phyloP scores from a whole-genome alignment of 1,139 yeast genomes.

The Pichia sorboxylosa region DNA sequence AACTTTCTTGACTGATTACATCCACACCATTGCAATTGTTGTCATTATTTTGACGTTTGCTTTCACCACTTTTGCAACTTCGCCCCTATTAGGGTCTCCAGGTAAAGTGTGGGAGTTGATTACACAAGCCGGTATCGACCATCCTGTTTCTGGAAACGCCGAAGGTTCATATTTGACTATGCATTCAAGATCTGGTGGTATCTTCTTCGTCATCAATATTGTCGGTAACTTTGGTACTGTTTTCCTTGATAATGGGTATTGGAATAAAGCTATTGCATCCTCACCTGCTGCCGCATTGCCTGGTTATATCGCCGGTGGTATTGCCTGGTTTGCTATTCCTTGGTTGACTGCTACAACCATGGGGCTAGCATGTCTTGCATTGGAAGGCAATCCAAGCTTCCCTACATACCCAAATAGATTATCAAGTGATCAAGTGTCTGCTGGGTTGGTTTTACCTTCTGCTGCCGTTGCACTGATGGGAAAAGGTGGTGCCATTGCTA shows the following conservation, averaged over 20 bases:
- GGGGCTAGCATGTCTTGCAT: conserved; percentile 27
- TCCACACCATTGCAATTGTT: conserved; percentile 20
- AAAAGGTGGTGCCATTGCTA: conserved; percentile 32
- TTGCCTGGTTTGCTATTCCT: conserved; percentile 36
- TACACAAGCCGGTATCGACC: conserved; percentile 19
- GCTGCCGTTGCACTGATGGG: conserved; percentile 34
- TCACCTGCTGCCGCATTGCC: conserved; percentile 23
- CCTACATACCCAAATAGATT: conserved; percentile 21
- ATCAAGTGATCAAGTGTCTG: conserved; percentile 20
- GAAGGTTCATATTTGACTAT: conserved; percentile 39
- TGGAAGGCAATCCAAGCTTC: conserved; percentile 27
- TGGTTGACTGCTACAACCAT: conserved; percentile 32
- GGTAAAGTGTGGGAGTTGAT: conserved; percentile 35
- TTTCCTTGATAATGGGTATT: conserved; percentile 22
- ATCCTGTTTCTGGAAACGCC: conserved; percentile 33
- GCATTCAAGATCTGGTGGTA: conserved; percentile 29
- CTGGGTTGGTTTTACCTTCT: conserved; percentile 35
- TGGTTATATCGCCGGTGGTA: conserved; percentile 34
- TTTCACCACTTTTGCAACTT: conserved; percentile 31
- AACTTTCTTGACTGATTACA: conserved; percentile 27
- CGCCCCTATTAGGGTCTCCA: conserved; percentile 35
- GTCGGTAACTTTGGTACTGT: conserved; percentile 15
- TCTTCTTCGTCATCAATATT: conserved; percentile 20
- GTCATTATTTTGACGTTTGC: conserved; percentile 25
- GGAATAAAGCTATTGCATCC: conserved; percentile 31